Percentiles rank a stretch among this genome's conserved stretches.
Evolutionary conservation across 306 rosid genomes (phyloP).

Genomic region (Argentina anserina): DNA sequence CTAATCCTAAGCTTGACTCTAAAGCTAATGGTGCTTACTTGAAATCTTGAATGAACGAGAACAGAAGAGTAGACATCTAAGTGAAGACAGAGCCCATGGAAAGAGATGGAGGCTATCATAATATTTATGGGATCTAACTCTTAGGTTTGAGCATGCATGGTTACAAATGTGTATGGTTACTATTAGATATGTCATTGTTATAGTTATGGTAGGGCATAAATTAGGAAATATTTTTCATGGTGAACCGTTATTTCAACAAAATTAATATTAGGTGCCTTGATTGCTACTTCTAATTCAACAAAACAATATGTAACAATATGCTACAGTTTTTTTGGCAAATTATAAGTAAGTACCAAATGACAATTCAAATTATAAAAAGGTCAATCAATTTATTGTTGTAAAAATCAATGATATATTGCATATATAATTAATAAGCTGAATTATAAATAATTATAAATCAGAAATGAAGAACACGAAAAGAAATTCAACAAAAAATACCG

Average conservation of each 20-base stretch:
- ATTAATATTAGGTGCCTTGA: not conserved
- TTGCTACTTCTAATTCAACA: not conserved
- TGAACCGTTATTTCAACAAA: not conserved
- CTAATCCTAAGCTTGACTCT: not conserved
- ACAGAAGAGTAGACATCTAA: not conserved
- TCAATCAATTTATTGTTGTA: too few relatives aligned
- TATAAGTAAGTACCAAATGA: too few relatives aligned
- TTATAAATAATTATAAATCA: too few relatives aligned
- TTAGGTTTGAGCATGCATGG: not conserved
- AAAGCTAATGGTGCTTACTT: slow-evolving; percentile 5
- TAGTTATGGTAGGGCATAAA: not conserved
- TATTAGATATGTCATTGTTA: not conserved
- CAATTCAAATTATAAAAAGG: too few relatives aligned
- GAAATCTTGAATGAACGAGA: slow-evolving; percentile 4
- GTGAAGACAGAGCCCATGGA: not conserved
- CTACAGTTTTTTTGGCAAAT: too few relatives aligned
- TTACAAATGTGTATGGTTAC: too few relatives aligned
- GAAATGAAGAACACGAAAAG: too few relatives aligned
- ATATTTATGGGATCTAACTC: not conserved
- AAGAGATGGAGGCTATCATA: not conserved
- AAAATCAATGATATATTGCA: too few relatives aligned
- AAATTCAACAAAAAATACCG: too few relatives aligned
- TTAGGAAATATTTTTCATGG: not conserved
- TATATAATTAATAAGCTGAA: too few relatives aligned
- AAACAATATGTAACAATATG: too few relatives aligned